Conservation (phyloP, 164 flowering plant genomes). For the Nymphaea colorata region DNA sequence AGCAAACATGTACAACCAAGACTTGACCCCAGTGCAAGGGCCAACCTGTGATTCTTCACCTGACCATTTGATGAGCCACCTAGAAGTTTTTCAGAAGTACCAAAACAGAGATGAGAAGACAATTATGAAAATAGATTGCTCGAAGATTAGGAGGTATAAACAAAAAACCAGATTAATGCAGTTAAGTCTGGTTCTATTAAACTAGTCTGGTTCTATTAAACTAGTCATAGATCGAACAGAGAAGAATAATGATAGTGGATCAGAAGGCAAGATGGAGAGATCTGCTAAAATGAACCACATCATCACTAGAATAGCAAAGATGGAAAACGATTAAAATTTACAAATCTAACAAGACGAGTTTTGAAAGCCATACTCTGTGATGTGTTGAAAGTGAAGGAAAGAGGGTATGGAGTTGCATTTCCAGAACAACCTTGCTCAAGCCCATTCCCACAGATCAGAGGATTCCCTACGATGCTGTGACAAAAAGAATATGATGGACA, state of each 20-base stretch:
- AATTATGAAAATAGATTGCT: neutral
- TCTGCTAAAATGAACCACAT: too few species aligned
- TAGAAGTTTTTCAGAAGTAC: conserved; percentile 7
- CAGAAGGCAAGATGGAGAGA: too few species aligned
- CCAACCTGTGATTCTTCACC: conserved; percentile 48
- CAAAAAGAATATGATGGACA: conserved; percentile 1
- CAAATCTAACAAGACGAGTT: neutral
- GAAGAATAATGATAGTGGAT: too few species aligned
- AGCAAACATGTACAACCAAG: conserved; percentile 63
- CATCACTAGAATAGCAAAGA: neutral
- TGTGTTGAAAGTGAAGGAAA: conserved; percentile 49
- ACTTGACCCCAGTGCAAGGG: conserved; percentile 65
- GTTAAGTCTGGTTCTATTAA: neutral
- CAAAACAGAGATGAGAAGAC: neutral
- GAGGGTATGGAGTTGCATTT: conserved; percentile 40
- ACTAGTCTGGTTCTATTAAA: neutral
- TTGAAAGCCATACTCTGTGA: conserved; percentile 34
- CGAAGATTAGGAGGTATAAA: neutral
- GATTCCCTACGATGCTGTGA: conserved; percentile 85
- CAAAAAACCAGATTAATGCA: neutral
- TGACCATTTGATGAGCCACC: conserved; percentile 33
- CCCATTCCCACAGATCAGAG: conserved; percentile 75
- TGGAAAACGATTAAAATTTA: neutral
- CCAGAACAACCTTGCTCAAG: conserved; percentile 69
- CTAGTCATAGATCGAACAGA: too few species aligned